Evolutionary conservation across 2,329 filamentous ascomycete species (phyloP).

Genomic region (Daldinia sp.): DNA sequence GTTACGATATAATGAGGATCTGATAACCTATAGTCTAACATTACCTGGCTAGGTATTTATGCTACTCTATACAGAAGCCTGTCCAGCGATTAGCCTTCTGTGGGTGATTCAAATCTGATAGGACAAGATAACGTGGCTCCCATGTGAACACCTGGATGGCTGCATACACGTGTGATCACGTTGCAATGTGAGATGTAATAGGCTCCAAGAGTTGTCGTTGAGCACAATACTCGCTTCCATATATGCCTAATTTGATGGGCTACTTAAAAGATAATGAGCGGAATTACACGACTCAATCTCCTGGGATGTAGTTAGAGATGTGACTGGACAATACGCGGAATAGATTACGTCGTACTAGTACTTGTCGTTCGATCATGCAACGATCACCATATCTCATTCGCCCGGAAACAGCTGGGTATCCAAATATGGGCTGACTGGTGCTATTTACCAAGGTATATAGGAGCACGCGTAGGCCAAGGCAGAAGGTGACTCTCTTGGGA

Average conservation of each 20-base stretch:
- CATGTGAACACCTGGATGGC: not conserved
- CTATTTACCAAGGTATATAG: not conserved
- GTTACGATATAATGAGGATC: no score
- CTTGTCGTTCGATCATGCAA: not conserved
- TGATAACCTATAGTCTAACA: no score
- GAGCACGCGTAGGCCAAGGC: not conserved
- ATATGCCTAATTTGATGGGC: not conserved
- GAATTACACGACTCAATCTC: not conserved
- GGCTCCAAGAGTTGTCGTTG: not conserved
- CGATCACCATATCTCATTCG: not conserved
- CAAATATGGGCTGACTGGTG: not conserved
- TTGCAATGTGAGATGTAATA: not conserved
- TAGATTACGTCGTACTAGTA: not conserved
- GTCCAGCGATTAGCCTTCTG: no score
- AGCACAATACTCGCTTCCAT: not conserved
- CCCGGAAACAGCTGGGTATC: not conserved
- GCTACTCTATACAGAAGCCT: no score
- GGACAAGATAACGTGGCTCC: not conserved
- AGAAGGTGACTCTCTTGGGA: not conserved
- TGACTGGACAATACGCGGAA: not conserved
- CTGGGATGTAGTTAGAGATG: not conserved
- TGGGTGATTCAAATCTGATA: not conserved
- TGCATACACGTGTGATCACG: not conserved
- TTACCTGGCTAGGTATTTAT: no score
- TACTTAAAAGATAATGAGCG: not conserved